Evolutionary conservation across 2,329 filamentous ascomycete genomes (phyloP), one percentile per base, ranked within the genome.

Genomic region (Fonsecaea erecta): DNA sequence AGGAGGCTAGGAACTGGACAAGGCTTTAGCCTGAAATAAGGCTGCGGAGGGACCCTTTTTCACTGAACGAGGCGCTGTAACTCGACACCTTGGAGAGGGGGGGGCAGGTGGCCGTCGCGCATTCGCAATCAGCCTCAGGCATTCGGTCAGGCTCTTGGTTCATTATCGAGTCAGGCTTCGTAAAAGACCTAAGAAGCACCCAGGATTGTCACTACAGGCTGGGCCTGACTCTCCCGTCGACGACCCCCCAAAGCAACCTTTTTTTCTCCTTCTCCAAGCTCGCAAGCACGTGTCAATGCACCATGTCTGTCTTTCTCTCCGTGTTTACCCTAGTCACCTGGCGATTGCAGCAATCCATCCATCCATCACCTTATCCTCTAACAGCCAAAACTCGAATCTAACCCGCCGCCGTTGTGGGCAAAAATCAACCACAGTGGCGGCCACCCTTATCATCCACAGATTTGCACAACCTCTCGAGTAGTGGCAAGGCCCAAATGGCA

Each of bases 1-100:
- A 48, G 56, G 48, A 64, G 52, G 60, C 60, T 62, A 51, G 52
- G 46, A 61, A 51, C 52, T 62, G 53, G 64, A 66, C 67, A 62
- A 68, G 67, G 67, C 67, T 68, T 68, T 68, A 68, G 64, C 67
- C 67, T 64, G 66, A 66, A 60, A 60, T 60, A 68, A 68, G 67
- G 67, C 67, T 68, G 67, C 67, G 67, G 57, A 54, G 52, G 37
- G 32, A 51, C 35, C 52, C 59, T 43, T 40, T 35, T 16, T 52
- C 46, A 60, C 58, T 60, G 58, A 43, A 37, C 32, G 30, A 59
- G 56, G 37, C 54, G 46, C 32, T 16, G 54, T 57, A 57, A 57
- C 35, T 57, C 40, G 37, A 40, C 54, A 43, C 30, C 48, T 35
- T n/a, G 56, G 56, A 43, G 56, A 21, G n/a, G 26, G 52, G 34